Base-by-base conservation (phyloP, 2,329 filamentous ascomycete species). In the Microsporum canis region DNA sequence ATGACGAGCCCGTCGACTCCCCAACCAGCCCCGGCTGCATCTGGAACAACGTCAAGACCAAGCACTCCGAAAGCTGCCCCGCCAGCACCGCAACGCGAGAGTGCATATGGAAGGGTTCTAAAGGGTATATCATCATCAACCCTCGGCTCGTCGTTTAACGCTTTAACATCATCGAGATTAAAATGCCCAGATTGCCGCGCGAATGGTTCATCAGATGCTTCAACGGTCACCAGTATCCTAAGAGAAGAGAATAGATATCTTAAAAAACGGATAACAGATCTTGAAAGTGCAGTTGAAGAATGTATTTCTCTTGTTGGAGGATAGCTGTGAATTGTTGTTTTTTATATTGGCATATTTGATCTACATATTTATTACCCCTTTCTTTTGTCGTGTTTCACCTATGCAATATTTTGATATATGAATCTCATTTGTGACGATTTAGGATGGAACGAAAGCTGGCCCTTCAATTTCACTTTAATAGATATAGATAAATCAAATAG, bases 231-330 rank as follows among this genome's bases (percentile, higher is more conserved):
- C 66, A 69, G 78, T 60, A 70, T 80, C 65, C 69, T 83, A 71
- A 72, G 81, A 63, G 73, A 80, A 57, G 82, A 85, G 70, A 85
- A 84, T 63, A 70, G 73, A 31, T 75, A 74, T 5, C 69, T 85
- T 56, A 80, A 81, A 66, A 71, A 74, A 51, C 74, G 81, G 56
- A 74, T 85, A 2, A 75, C 76, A 8, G 77, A 80, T 58, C 71
- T 85, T 39, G 81, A 84, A 67, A 71, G 75, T 47, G 78, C 78
- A 23, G 75, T 85, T 57, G 82, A 85, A 60, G 78, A 81, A 47
- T 82, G 80, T 57, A 75, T 86, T 64, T 78, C 79, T 62, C 72
- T 83, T 58, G 79, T 84, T 61, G 74, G 72, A 29, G 65, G 61
- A 29, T 64, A 56, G 57, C 12, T 45, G 23, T 31, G 39, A 23